Conservation (phyloP, 352 stramenopile species). For the Phytophthora podocarpi region DNA sequence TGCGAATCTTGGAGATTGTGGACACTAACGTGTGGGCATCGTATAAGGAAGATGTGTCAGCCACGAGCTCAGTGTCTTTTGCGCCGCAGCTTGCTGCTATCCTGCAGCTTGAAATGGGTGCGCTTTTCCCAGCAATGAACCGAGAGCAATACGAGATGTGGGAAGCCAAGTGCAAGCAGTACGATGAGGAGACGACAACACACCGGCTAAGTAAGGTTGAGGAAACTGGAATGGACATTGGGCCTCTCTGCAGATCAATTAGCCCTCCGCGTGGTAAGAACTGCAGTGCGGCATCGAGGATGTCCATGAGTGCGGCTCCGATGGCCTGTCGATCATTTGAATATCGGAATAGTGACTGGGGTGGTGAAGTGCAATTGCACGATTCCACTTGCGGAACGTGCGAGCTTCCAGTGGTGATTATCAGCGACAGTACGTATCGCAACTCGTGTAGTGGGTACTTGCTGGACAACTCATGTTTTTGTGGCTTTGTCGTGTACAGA, state of each 20-base stretch:
- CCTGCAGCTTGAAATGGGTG: constrained; percentile 65
- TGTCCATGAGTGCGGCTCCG: constrained; percentile 12
- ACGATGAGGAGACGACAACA: constrained; percentile 37
- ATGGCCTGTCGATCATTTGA: constrained; percentile 68
- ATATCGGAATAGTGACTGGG: constrained; percentile 87
- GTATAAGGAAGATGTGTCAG: constrained; percentile 67
- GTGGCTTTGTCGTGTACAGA: constrained; percentile 39
- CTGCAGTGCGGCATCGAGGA: constrained; percentile 3
- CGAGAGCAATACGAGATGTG: constrained; percentile 57
- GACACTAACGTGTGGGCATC: constrained; percentile 84
- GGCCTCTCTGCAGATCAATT: constrained; percentile 8
- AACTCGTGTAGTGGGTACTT: neutral
- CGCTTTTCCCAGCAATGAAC: constrained; percentile 46
- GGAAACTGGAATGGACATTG: neutral
- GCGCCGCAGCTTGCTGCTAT: constrained; percentile 72
- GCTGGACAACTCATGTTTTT: neutral
- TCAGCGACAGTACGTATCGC: constrained; percentile 64
- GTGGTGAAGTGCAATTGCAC: constrained; percentile 85
- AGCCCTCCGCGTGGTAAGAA: constrained; percentile 15
- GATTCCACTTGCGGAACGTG: constrained; percentile 76
- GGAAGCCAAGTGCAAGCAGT: constrained; percentile 61
- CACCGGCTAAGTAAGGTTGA: constrained; percentile 20
- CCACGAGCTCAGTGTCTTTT: constrained; percentile 58
- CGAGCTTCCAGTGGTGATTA: constrained; percentile 83
- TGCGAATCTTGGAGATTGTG: constrained; percentile 78